Evolutionary conservation across 495 filamentous ascomycete species (phyloP), one percentile per base, ranked within the genome.

Genomic region (Monascus purpureus): DNA sequence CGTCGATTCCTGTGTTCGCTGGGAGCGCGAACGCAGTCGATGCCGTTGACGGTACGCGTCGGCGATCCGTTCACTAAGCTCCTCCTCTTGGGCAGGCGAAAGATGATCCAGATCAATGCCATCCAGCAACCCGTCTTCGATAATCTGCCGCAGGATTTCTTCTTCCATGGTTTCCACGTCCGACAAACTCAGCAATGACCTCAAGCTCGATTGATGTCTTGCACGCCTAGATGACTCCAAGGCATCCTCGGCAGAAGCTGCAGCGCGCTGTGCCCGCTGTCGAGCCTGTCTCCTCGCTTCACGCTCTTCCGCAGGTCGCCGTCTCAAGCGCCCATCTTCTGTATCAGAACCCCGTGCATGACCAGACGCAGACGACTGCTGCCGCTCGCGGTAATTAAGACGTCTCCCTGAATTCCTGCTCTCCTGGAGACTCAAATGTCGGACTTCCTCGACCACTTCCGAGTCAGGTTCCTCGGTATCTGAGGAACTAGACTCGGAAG

Each of bases 121-220:
- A 40, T 93, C 81, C 32, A 94, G 50, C 30, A 93, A 50, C 0
- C 86, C 86, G 41, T 93, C 85, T 42, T 88, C 82, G 39, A 85
- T 70, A 30, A 94, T 93, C 52, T 90, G 82, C 24, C 80, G 67
- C 39, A 88, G 60, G 38, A 94, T 93, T 48, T 90, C 85, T 45
- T 88, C 83, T 50, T 92, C 77, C 46, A 90, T 67, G 34, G 85
- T 83, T 45, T 80, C 80, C n/a, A 79, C 49, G 40, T 85, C 80
- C 1, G 77, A 80, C 8, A 73, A 58, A 40, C 78, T 82, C 35
- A 94, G 65, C 40, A 94, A 45, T n/a, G 77, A 88, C 34, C 86
- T 64, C 41, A 94, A 61, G 38, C 82, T 90, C 0, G 78, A 74
- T 55, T 94, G 86, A 41, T 93, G 86, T 49, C 83, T 81, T 22